Conservation (phyloP, 2,329 filamentous ascomycete species). For the Lecanicillium sp. region DNA sequence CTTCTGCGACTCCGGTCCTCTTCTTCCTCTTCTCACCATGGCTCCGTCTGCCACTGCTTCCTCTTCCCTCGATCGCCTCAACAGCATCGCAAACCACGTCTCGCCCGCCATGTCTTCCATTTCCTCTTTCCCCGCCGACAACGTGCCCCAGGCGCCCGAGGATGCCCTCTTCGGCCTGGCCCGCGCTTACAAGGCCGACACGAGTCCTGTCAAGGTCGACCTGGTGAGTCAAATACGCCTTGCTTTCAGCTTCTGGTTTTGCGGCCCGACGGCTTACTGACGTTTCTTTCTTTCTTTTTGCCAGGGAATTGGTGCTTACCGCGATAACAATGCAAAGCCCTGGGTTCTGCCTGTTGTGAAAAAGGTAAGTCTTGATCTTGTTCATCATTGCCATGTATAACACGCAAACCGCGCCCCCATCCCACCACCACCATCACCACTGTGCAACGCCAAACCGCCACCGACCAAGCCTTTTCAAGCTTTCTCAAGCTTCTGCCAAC, state of each 20-base stretch:
- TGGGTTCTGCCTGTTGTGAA: conserved; percentile 96
- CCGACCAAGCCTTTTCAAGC: conserved; percentile 1
- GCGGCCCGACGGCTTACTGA: too few species aligned
- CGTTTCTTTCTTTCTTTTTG: conserved; percentile 1
- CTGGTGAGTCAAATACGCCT: conserved; percentile 57
- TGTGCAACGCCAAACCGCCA: conserved; percentile 1
- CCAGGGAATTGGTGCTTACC: conserved; percentile 80
- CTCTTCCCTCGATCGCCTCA: conserved; percentile 47
- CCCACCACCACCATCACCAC: neutral
- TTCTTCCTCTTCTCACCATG: conserved; percentile 12
- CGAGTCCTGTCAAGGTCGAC: conserved; percentile 77
- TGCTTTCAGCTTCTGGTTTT: too few species aligned
- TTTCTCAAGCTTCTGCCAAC: neutral
- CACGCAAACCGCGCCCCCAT: neutral
- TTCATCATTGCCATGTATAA: neutral
- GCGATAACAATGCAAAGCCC: conserved; percentile 91
- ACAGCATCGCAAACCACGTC: conserved; percentile 65
- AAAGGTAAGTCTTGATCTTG: conserved; percentile 56
- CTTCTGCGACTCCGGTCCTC: neutral
- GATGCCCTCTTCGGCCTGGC: conserved; percentile 93
- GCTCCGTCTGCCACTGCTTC: conserved; percentile 32
- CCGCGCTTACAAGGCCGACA: conserved; percentile 78
- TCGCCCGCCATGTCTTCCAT: conserved; percentile 44
- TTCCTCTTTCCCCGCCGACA: conserved; percentile 68
- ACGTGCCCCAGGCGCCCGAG: conserved; percentile 84